Evolutionary conservation across 139 green algal species (phyloP).

Genomic region (Chlorella sp.): DNA sequence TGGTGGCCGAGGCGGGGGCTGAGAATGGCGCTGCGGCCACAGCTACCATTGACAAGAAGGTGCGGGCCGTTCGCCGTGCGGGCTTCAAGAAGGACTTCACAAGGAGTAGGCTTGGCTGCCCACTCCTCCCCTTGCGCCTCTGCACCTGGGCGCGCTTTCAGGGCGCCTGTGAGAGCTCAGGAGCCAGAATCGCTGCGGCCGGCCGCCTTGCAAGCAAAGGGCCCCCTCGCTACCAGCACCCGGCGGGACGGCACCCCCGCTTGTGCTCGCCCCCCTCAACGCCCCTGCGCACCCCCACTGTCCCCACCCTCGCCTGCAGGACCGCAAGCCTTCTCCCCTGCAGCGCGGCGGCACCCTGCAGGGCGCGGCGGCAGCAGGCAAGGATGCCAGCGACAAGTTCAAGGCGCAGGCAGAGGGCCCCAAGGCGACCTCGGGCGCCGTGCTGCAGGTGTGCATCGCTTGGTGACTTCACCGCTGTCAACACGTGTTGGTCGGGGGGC

Average conservation of each 20-base stretch:
- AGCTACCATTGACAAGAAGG: constrained; percentile 20
- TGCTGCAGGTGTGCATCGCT: constrained; percentile 18
- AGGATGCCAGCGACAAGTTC: constrained; percentile 68
- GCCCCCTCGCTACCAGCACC: not conserved
- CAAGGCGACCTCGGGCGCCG: not conserved
- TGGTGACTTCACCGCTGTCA: not conserved
- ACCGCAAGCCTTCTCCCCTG: constrained; percentile 71
- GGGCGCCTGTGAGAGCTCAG: not conserved
- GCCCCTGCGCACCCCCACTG: not conserved
- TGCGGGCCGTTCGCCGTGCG: not conserved
- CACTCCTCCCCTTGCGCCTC: not conserved
- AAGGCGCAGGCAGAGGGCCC: constrained; percentile 50
- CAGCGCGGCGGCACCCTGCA: constrained; percentile 76
- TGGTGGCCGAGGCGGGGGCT: not conserved
- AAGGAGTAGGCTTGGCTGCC: not conserved
- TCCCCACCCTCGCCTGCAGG: constrained; percentile 26
- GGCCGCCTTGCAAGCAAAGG: not conserved
- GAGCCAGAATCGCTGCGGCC: not conserved
- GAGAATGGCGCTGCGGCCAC: constrained; percentile 33
- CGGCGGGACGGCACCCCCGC: not conserved
- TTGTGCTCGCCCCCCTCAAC: not conserved
- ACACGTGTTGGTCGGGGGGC: not conserved
- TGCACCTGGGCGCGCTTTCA: not conserved
- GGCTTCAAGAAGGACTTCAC: not conserved
- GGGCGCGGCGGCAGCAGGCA: constrained; percentile 73